Base-by-base conservation (phyloP, 176 grass and related monocot species). In the Aegilops umbellulata region DNA sequence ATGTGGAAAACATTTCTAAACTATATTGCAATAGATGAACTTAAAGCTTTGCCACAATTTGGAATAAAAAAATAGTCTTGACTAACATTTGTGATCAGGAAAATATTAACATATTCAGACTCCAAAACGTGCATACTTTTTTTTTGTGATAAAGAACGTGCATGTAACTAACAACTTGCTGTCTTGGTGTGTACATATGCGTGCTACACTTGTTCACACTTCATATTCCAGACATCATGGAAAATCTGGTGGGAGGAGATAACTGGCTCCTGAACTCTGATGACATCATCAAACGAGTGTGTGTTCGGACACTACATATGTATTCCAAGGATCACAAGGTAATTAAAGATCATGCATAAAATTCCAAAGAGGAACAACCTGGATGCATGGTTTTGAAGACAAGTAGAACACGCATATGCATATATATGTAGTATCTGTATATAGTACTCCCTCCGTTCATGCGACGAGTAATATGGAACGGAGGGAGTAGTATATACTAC, bases 171-270 rank as follows among this genome's bases (percentile, higher is more conserved):
- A 17, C 70, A 69, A 13, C 69, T 69, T 61, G 7, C 23, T 85
- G 15, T 85, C 44, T 74, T 15, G 46, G 26, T 7, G 27, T 89
- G 71, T 34, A 62, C 49, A 77, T 29, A 57, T 39, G 69, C 34
- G 60, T 60, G 9, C 8, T 64, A 42, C 22, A 77, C 9, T 8
- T 51, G 55, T 82, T 82, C 83, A 90, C 77, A 89, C 77, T 89
- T 86, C 83, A 68, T 22, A 85, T 69, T 86, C 87, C 44, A 29
- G 14, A 80, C 26, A 80, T 25, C 69, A 80, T 73, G 17, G 53
- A 55, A 65, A 84, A 17, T 65, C 23, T 31, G 2, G 29, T 73
- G 31, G 51, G 79, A 79, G 39, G 62, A 2, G 79, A 57, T 58
- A 80, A 67, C 24, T 44, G 25, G 24, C 39, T 1, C 58, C 73